Conservation (phyloP, 2,329 filamentous ascomycete species). For the Coleophoma crateriformis region DNA sequence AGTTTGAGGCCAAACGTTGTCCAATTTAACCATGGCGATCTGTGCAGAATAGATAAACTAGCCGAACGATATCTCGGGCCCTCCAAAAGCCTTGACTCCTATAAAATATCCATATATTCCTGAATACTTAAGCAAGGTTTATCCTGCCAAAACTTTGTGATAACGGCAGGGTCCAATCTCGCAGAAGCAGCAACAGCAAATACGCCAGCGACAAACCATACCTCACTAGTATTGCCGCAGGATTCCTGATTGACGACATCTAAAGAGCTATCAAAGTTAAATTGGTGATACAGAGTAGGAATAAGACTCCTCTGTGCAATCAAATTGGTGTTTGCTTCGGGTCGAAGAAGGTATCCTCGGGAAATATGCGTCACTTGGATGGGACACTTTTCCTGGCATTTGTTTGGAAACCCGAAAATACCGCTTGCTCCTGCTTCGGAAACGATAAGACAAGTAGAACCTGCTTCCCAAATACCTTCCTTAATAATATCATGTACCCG, state of each 20-base stretch:
- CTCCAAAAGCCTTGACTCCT: too few species aligned
- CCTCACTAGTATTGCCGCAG: neutral
- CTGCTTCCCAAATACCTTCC: slow-evolving; percentile 1
- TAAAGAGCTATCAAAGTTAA: neutral
- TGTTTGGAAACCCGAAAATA: neutral
- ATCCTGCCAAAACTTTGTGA: neutral
- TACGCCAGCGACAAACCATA: slow-evolving; percentile 1
- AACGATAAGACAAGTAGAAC: neutral
- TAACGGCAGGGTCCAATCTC: neutral
- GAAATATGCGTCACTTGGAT: neutral
- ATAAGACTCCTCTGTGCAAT: slow-evolving; percentile 5
- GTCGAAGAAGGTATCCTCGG: slow-evolving; percentile 1
- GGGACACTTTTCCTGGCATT: neutral
- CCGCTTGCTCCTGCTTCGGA: slow-evolving; percentile 2
- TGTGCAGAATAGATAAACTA: too few species aligned
- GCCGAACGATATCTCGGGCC: too few species aligned
- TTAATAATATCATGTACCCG: neutral
- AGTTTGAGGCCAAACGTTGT: too few species aligned
- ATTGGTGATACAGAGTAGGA: slow-evolving; percentile 2
- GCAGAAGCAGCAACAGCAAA: slow-evolving; percentile 1
- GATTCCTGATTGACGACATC: too few species aligned
- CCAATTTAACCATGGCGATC: too few species aligned
- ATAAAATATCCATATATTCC: neutral
- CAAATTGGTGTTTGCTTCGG: slow-evolving; percentile 9
- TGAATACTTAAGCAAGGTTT: neutral